Evolutionary conservation across 768 basidiomycete species (phyloP).

Genomic region (Inosperma sp.): DNA sequence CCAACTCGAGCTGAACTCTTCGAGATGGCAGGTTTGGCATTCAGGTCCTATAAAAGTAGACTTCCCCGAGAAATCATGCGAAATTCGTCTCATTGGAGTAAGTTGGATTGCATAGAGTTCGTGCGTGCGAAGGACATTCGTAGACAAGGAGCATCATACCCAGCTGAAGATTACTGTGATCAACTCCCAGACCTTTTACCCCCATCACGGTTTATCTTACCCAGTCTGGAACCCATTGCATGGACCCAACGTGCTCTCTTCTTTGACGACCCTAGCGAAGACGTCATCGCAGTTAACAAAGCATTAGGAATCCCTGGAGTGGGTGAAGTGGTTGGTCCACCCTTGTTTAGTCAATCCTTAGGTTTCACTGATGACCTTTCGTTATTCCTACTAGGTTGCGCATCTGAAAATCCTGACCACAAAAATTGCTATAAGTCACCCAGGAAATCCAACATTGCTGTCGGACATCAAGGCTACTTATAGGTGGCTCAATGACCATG

Average conservation of each 20-base stretch:
- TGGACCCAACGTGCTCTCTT: constrained; percentile 24
- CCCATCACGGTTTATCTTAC: constrained; percentile 17
- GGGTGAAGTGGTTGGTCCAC: constrained; percentile 22
- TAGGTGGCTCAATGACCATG: constrained; percentile 20
- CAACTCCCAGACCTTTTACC: constrained; percentile 12
- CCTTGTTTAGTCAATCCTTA: background rate
- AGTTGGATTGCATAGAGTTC: constrained; percentile 34
- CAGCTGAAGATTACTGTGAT: constrained; percentile 3
- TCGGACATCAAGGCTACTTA: constrained; percentile 22
- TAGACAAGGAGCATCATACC: constrained; percentile 11
- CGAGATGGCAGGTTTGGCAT: background rate
- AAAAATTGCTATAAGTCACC: constrained; percentile 13
- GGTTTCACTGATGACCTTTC: background rate
- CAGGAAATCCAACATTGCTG: constrained; percentile 9
- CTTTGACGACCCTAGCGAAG: constrained; percentile 11
- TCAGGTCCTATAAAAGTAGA: background rate
- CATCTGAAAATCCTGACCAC: constrained; percentile 17
- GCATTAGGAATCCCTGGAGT: constrained; percentile 17
- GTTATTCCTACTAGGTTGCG: constrained; percentile 12
- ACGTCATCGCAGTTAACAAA: constrained; percentile 14
- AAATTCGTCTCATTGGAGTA: background rate
- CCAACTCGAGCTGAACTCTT: background rate
- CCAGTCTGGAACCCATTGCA: constrained; percentile 17
- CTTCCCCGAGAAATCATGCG: constrained; percentile 12
- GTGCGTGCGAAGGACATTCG: constrained; percentile 27